Conservation (phyloP, 139 green algal genomes). For the Choricystis sp. region DNA sequence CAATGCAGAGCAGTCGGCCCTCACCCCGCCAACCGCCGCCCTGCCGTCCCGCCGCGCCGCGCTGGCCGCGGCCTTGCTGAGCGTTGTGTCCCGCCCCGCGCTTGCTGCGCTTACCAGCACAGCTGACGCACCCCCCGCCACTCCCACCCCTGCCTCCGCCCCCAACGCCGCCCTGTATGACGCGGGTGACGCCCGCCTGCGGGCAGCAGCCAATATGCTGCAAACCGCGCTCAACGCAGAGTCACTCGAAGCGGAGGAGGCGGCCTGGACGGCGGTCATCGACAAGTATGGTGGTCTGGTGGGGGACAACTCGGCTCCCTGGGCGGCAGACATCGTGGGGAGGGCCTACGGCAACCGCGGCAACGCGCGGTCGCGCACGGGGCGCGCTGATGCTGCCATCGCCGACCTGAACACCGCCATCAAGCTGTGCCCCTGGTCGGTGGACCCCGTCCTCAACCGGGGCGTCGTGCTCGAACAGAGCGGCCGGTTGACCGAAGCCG, state of each 20-base stretch:
- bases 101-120: too few relatives aligned
- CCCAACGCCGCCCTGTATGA: neutral
- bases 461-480: slow-evolving; percentile 4
- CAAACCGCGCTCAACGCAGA: neutral
- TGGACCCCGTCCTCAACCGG: slow-evolving; percentile 12
- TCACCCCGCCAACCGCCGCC: too few relatives aligned
- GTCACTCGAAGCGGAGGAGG: neutral
- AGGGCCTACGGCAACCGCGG: slow-evolving; percentile 7
- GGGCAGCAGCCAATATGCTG: neutral
- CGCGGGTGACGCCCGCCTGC: slow-evolving; percentile 6
- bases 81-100: too few relatives aligned
- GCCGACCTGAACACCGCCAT: slow-evolving; percentile 7
- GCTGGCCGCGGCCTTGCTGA: too few relatives aligned
- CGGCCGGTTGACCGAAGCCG: neutral
- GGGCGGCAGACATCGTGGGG: neutral
- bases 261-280: neutral
- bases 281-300: neutral
- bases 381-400: slow-evolving; percentile 4
- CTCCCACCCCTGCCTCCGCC: slow-evolving; percentile 1
- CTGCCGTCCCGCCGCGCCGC: too few relatives aligned
- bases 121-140: too few relatives aligned
- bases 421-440: slow-evolving; percentile 2
- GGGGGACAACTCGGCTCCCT: neutral
- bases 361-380: slow-evolving; percentile 8
- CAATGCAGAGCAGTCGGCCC: too few relatives aligned